Evolutionary conservation across 257 asterid species (phyloP).

Genomic region (Solanum appendiculatum): DNA sequence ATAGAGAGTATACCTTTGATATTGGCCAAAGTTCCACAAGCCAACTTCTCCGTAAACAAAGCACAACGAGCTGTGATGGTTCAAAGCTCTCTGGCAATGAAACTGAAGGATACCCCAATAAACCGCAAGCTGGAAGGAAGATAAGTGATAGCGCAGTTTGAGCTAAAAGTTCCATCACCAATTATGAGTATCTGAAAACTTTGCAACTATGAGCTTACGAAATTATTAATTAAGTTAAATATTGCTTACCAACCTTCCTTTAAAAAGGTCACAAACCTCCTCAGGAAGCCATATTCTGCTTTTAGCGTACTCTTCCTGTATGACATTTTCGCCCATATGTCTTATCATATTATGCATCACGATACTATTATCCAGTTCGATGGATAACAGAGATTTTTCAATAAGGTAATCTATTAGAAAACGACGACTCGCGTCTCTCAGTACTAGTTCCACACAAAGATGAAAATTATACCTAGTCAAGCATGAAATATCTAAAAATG

Average conservation of each 20-base stretch:
- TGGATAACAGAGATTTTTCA: background rate
- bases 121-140: background rate
- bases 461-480: too few relatives aligned
- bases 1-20: too few relatives aligned
- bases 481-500: background rate
- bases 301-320: background rate
- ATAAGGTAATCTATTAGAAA: background rate
- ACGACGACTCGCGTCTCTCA: background rate
- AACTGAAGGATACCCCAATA: background rate
- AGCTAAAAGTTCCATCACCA: background rate
- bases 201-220: background rate
- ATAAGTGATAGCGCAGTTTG: background rate
- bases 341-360: background rate
- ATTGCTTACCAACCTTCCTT: background rate
- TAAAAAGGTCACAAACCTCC: background rate
- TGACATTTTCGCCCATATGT: background rate
- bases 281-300: background rate
- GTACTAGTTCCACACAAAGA: background rate
- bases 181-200: background rate
- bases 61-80: too few relatives aligned
- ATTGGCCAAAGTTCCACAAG: too few relatives aligned
- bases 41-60: too few relatives aligned
- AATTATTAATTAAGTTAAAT: too few relatives aligned
- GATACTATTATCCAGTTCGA: too few relatives aligned
- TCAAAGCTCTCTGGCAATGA: background rate